Evolutionary conservation across 225 moss, liverwort and hornwort species (phyloP).

Genomic region (Pseudisothecium myosuroides): DNA sequence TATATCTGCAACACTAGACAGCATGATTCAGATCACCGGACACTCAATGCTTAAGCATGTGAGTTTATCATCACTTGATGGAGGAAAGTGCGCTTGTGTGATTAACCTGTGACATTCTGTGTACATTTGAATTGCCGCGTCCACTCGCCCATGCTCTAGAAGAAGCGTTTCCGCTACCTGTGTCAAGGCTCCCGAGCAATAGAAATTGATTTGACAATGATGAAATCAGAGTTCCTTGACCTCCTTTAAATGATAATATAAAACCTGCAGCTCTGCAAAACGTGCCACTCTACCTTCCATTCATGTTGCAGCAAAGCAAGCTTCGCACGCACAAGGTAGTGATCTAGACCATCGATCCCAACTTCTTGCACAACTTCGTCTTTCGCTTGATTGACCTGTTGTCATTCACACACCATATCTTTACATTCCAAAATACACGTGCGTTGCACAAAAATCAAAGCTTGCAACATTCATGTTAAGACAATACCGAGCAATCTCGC

Average conservation of each 20-base stretch:
- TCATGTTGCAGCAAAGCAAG: conserved; percentile 82
- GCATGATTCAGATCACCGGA: background rate
- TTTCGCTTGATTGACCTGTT: conserved; percentile 58
- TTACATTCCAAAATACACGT: background rate
- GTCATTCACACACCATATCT: background rate
- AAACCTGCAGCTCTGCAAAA: background rate
- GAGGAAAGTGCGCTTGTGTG: background rate
- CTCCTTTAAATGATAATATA: background rate
- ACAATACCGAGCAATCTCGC: background rate
- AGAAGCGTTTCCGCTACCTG: conserved; percentile 78
- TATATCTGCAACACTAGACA: conserved; percentile 44
- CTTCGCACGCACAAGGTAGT: conserved; percentile 78
- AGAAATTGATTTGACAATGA: background rate
- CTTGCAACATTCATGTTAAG: background rate
- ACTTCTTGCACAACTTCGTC: conserved; percentile 39
- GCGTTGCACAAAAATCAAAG: background rate
- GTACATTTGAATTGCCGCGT: conserved; percentile 80
- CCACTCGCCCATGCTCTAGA: conserved; percentile 76
- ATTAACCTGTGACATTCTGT: conserved; percentile 74
- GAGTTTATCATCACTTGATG: background rate
- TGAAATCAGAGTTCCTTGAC: background rate
- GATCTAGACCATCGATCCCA: conserved; percentile 53
- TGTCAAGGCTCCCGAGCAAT: background rate
- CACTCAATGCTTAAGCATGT: background rate
- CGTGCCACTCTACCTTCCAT: conserved; percentile 61